phyloP scores from a whole-genome alignment of 2,329 filamentous ascomycete genomes.

The Pestalotiopsis sp. region DNA sequence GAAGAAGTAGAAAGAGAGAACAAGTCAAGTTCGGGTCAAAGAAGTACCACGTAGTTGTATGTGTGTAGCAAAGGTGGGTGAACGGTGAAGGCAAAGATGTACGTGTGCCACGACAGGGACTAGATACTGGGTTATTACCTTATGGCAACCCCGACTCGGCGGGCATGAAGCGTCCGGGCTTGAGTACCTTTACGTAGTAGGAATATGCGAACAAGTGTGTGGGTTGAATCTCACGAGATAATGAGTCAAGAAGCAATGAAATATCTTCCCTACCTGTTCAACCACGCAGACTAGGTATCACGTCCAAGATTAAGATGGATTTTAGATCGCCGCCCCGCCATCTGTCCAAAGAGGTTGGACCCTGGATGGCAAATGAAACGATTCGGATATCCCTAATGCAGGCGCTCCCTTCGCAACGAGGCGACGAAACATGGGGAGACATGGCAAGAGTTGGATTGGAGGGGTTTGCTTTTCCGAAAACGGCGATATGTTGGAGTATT shows the following conservation, averaged over 20 bases:
- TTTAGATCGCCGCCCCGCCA: neutral
- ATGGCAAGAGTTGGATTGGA: neutral
- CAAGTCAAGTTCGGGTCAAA: neutral
- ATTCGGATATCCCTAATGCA: constrained; percentile 1
- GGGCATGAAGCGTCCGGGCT: neutral
- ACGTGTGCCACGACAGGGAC: neutral
- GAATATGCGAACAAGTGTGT: neutral
- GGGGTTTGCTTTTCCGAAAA: constrained; percentile 11
- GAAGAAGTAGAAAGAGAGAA: neutral
- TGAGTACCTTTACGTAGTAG: neutral
- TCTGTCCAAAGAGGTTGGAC: neutral
- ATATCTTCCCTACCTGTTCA: neutral
- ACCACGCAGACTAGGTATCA: neutral
- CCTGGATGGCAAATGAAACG: neutral
- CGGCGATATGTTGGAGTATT: neutral
- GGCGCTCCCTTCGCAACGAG: neutral
- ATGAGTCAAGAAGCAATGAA: constrained; percentile 6
- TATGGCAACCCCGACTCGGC: neutral
- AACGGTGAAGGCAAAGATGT: neutral
- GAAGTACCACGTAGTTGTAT: neutral
- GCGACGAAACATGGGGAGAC: neutral
- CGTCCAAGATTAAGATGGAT: neutral
- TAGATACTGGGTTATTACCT: neutral
- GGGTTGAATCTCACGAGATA: neutral
- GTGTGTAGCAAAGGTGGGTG: neutral